Conservation (phyloP, 1,284 basidiomycete genomes). For the Paramarasmius palmivorus region DNA sequence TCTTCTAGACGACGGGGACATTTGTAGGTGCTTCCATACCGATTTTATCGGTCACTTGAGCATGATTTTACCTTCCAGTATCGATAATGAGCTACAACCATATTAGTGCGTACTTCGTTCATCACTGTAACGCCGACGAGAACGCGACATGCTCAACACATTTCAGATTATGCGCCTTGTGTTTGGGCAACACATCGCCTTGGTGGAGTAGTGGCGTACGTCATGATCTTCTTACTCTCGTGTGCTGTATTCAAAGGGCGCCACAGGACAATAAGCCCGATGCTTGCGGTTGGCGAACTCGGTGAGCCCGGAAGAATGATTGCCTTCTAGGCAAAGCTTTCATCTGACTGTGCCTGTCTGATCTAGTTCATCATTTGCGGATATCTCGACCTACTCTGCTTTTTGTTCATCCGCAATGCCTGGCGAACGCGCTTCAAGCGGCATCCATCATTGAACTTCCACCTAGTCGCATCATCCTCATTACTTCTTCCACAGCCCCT, state of each 20-base stretch:
- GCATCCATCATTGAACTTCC: conserved; percentile 14
- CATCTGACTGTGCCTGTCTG: conserved; percentile 2
- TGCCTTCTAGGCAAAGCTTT: not conserved
- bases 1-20: conserved; percentile 17
- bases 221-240: not conserved
- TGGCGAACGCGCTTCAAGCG: conserved; percentile 16
- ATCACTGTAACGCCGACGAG: conserved; percentile 3
- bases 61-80: conserved; percentile 10
- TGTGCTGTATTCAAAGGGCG: not conserved
- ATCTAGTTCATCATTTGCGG: conserved; percentile 19
- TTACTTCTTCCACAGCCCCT: conserved; percentile 7
- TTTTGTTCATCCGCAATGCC: conserved; percentile 18
- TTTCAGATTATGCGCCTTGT: conserved; percentile 20
- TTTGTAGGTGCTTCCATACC: conserved; percentile 15
- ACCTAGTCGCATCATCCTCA: conserved; percentile 15
- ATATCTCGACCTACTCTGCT: conserved; percentile 20
- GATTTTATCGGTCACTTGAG: conserved; percentile 1
- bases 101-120: conserved; percentile 18
- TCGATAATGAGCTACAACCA: conserved; percentile 24
- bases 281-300: conserved; percentile 20
- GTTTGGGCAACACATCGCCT: conserved; percentile 25
- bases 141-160: not conserved
- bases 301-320: conserved; percentile 12
- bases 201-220: conserved; percentile 23
- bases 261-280: conserved; percentile 21